Evolutionary conservation across 2,329 filamentous ascomycete genomes (phyloP).

Genomic region (Talaromyces sp.): DNA sequence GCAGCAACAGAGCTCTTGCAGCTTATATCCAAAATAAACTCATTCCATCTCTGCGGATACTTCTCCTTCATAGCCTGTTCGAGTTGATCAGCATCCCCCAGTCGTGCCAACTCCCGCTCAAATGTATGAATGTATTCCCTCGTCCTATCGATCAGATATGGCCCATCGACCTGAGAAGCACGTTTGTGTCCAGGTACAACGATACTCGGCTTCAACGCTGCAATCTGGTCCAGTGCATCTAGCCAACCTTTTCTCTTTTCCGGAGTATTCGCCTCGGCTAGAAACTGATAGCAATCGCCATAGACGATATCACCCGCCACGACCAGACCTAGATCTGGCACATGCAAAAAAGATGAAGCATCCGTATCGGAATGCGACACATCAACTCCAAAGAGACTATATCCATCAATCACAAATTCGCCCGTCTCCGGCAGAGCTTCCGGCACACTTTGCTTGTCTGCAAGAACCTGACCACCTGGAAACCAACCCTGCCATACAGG

Average conservation of each 20-base stretch:
- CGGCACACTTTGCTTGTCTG: neutral
- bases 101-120: conserved; percentile 11
- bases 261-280: conserved; percentile 36
- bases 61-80: neutral
- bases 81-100: neutral
- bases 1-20: conserved; percentile 9
- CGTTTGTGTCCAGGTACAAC: conserved; percentile 37
- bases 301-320: conserved; percentile 44
- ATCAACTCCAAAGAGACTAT: conserved; percentile 26
- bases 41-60: conserved; percentile 13
- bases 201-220: conserved; percentile 31
- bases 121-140: conserved; percentile 31
- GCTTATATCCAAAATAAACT: conserved; percentile 1
- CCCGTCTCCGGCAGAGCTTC: neutral
- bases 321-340: conserved; percentile 37
- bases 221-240: conserved; percentile 32
- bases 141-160: conserved; percentile 28
- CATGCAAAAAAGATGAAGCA: conserved; percentile 36
- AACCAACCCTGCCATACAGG: conserved; percentile 11
- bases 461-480: neutral
- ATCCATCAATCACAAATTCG: conserved; percentile 20
- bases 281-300: conserved; percentile 37
- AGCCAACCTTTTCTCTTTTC: conserved; percentile 37
- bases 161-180: conserved; percentile 29
- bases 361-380: conserved; percentile 33